Evolutionary conservation across 495 filamentous ascomycete genomes (phyloP), one percentile per base, ranked within the genome.

Genomic region (Xylaria longipes): DNA sequence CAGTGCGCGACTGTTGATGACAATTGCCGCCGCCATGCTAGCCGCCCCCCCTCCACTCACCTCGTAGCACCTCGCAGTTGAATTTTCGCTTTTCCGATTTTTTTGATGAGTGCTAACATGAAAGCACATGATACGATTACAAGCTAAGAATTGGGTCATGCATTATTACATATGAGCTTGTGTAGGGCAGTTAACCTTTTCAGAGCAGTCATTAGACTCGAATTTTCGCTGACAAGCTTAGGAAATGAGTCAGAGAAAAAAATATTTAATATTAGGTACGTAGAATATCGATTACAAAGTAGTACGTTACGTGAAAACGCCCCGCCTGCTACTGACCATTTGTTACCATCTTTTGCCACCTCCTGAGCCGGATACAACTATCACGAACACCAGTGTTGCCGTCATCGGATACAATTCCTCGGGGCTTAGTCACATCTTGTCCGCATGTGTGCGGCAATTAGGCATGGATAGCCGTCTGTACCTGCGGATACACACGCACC

Each of bases 401-500:
- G 7, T 14, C 3, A 31, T 35, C n/a, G 17, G 45, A 33, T 15
- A 65, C 8, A 11, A 37, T 33, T 65, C 5, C 9, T 52, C 2
- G 27, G 17, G n/a, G 22, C 31, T 20, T 29, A 29, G 50, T 12
- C 65, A 54, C 9, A 35, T 25, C 25, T 17, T 31, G 5, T 22
- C 52, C 15, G 17, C 31, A 31, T 31, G 9, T 2, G 1, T 45
- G 39, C 43, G 15, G 20, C 8, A 4, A 64, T 72, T 39, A 79
- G 50, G 75, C 76, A 31, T 79, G 77, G 33, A 86, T 85, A 17
- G 82, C 83, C 67, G 81, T 72, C 82, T 97, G 93, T 12, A 97
- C 91, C 62, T 92, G 88, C 14, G 94, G 94, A 81, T 97, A 97
- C 43, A 97, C 88, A 63, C 82, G 75, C 3, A 97, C 85, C 87